Percentiles rank a stretch among this genome's conserved stretches.
Evolutionary conservation across 805 yeast genomes (phyloP).

Genomic region (Priceomyces melissophilus): DNA sequence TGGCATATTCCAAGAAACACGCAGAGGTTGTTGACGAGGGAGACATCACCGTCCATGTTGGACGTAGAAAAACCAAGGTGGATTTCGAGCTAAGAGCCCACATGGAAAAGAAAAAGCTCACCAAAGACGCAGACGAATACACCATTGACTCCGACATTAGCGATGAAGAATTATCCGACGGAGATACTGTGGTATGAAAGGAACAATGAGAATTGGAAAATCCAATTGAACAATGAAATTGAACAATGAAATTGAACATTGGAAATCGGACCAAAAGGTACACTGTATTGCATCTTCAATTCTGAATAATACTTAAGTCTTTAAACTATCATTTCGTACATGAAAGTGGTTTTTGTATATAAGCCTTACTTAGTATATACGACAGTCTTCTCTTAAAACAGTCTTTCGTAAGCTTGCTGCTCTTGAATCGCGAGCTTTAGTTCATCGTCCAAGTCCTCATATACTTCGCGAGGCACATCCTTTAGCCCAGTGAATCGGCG

Average conservation of each 20-base stretch:
- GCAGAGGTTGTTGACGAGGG: conserved; percentile 49
- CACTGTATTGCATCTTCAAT: conserved; percentile 2
- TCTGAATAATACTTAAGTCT: conserved; percentile 1
- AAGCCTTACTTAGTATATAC: not conserved
- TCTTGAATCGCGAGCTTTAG: conserved; percentile 55
- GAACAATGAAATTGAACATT: too few relatives aligned
- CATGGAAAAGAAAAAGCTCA: conserved; percentile 33
- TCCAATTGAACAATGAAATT: too few relatives aligned
- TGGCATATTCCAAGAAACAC: conserved; percentile 42
- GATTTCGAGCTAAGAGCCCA: conserved; percentile 45
- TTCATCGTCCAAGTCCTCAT: conserved; percentile 53
- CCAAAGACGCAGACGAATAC: conserved; percentile 11
- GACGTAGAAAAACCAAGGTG: conserved; percentile 43
- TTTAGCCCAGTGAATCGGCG: conserved; percentile 61
- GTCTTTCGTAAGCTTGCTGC: conserved; percentile 53
- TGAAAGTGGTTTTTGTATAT: not conserved
- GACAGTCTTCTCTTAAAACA: conserved; percentile 5
- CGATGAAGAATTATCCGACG: too few relatives aligned
- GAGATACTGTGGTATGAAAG: too few relatives aligned
- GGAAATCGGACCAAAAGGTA: conserved; percentile 3
- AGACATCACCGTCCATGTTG: conserved; percentile 45
- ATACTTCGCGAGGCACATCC: conserved; percentile 55
- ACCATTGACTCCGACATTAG: conserved; percentile 10
- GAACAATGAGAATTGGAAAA: too few relatives aligned
- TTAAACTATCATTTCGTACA: not conserved